A percentile compares a stretch with the other conserved stretches of the same genome.
These are phyloP conservation scores for Roridomyces roridus DNA, from an alignment of 768 basidiomycete species.

Conservation along the genomic window DNA sequence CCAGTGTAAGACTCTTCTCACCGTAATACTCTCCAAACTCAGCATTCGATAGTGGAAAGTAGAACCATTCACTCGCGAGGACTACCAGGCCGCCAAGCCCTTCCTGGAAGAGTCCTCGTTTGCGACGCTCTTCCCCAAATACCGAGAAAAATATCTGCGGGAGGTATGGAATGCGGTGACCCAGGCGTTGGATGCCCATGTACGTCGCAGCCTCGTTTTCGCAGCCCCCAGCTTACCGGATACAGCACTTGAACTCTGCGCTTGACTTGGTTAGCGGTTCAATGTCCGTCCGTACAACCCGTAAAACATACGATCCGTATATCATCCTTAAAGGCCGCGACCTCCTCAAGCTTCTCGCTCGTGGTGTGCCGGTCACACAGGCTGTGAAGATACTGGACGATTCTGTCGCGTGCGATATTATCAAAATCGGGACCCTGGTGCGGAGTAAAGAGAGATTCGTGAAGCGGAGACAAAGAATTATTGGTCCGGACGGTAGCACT, in stretches of 20 bases:
- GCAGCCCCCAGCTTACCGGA: slow-evolving; percentile 5
- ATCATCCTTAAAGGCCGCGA: slow-evolving; percentile 96
- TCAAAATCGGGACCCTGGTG: slow-evolving; percentile 94
- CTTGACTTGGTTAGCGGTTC: slow-evolving; percentile 96
- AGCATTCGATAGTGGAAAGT: slow-evolving; percentile 77
- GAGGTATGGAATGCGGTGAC: slow-evolving; percentile 96
- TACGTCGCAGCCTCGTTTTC: slow-evolving; percentile 35
- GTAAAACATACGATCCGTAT: slow-evolving; percentile 97
- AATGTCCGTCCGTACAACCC: slow-evolving; percentile 96
- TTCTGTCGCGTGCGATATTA: slow-evolving; percentile 91
- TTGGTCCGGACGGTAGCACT: slow-evolving; percentile 97
- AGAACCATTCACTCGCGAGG: slow-evolving; percentile 72
- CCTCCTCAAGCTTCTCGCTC: slow-evolving; percentile 92
- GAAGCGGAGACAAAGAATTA: slow-evolving; percentile 93
- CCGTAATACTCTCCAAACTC: background rate
- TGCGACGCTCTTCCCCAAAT: slow-evolving; percentile 97
- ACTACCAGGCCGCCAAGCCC: slow-evolving; percentile 76
- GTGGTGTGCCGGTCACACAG: slow-evolving; percentile 86
- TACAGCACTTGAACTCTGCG: slow-evolving; percentile 85
- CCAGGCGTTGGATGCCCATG: slow-evolving; percentile 80
- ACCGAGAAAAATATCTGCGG: slow-evolving; percentile 94
- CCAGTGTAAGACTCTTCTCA: slow-evolving; percentile 47
- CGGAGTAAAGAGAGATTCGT: slow-evolving; percentile 97
- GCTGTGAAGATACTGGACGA: slow-evolving; percentile 93
- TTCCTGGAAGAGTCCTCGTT: slow-evolving; percentile 98